phyloP scores from a whole-genome alignment of 805 yeast genomes.

The Saccharomycopsis capsularis region DNA sequence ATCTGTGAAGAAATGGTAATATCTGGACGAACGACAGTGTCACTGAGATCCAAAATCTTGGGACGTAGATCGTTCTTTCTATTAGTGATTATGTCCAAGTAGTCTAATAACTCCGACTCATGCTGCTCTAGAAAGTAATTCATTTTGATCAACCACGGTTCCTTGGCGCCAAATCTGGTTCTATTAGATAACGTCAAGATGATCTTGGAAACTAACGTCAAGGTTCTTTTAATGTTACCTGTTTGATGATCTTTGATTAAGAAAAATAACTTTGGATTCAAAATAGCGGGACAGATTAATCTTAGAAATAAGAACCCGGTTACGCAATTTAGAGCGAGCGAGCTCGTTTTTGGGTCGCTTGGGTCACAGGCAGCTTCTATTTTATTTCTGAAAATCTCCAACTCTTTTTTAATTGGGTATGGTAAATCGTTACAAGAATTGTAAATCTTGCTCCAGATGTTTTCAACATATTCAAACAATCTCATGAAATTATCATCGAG shows the following conservation, averaged over 20 bases:
- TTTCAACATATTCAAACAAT: constrained; percentile 44
- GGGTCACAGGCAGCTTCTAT: constrained; percentile 59
- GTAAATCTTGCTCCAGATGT: constrained; percentile 61
- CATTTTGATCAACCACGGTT: constrained; percentile 67
- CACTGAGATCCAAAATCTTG: constrained; percentile 48
- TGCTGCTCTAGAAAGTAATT: constrained; percentile 60
- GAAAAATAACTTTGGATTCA: constrained; percentile 82
- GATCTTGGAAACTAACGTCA: constrained; percentile 75
- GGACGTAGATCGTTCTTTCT: constrained; percentile 60
- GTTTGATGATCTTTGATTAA: constrained; percentile 64
- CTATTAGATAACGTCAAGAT: constrained; percentile 75
- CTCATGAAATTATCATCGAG: constrained; percentile 42
- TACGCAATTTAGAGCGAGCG: constrained; percentile 54
- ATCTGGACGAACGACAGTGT: constrained; percentile 51
- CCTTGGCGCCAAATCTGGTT: constrained; percentile 70
- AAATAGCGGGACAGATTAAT: constrained; percentile 82
- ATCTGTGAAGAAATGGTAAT: constrained; percentile 44
- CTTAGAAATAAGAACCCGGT: constrained; percentile 80
- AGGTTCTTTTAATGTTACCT: constrained; percentile 65
- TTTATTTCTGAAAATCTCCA: constrained; percentile 54
- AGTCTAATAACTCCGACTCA: constrained; percentile 52
- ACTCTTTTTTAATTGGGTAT: constrained; percentile 50
- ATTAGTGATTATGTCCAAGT: constrained; percentile 66
- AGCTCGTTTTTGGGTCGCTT: constrained; percentile 33
- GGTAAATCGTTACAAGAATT: constrained; percentile 73